These are phyloP conservation scores for Rhynchospora breviuscula DNA, from an alignment of 176 grass and related monocot genomes.

Conservation along the genomic window DNA sequence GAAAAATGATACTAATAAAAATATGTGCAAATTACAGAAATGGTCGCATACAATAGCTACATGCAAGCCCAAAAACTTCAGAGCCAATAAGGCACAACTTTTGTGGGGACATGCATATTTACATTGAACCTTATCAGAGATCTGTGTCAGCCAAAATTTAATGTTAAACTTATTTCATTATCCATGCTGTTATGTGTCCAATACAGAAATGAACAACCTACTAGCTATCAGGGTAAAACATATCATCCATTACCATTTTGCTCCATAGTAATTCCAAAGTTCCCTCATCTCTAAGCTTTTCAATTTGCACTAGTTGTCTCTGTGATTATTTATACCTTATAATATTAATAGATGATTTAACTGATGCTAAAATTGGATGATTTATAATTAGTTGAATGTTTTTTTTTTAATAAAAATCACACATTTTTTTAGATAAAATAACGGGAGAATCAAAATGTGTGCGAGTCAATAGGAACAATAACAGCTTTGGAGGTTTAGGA, in stretches of 20 bases:
- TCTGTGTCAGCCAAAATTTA: not conserved
- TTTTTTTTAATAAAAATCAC: not conserved
- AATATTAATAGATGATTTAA: not conserved
- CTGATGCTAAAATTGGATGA: not conserved
- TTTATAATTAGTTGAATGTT: not conserved
- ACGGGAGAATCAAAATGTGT: not conserved
- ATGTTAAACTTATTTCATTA: not conserved
- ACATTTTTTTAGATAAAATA: not conserved
- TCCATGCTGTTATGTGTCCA: not conserved
- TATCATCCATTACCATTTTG: not conserved
- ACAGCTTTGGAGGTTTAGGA: not conserved
- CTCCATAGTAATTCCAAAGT: not conserved
- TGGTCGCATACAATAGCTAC: not conserved
- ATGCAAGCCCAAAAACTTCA: not conserved
- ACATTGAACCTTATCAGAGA: not conserved
- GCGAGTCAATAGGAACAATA: not conserved
- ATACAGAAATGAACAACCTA: not conserved
- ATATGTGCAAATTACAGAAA: not conserved
- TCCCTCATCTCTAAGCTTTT: not conserved
- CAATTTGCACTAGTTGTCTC: not conserved
- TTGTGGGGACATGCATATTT: not conserved
- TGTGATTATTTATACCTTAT: constrained; percentile 10
- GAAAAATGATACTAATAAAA: not conserved
- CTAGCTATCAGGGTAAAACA: not conserved
- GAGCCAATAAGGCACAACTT: not conserved